Evolutionary conservation across 2,329 filamentous ascomycete genomes (phyloP), one percentile per base, ranked within the genome.

Genomic region (Colletotrichum scovillei): DNA sequence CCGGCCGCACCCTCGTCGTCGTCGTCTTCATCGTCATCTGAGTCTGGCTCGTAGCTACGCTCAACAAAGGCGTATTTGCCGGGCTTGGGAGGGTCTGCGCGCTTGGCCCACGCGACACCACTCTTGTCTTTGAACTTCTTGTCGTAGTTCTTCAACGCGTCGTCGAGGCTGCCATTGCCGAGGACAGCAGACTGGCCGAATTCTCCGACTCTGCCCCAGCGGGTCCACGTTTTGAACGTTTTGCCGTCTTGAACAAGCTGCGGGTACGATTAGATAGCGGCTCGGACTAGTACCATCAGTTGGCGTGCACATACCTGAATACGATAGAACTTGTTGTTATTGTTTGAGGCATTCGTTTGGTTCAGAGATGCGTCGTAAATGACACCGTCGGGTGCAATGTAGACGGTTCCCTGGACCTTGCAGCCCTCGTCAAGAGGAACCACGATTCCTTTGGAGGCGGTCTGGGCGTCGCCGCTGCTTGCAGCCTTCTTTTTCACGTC

Each of bases 321-420:
- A 32, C 90, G 89, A 78, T 95, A 96, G 80, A 95, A 96, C 76
- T 97, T 97, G 81, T 97, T 96, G 81, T 93, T 93, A 79, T 96
- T 97, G 59, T 87, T 82, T 0, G 85, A 83, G 0, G 93, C 85
- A 76, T 95, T 93, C 12, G 94, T 93, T 80, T 95, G 93, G 76
- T 95, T 97, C 58, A 97, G 85, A 0, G 93, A 91, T 0, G 93
- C 94, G 79, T 97, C 94, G 80, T 90, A 96, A 60, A 96, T 94
- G 68, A 92, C 83, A 24, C 91, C 90, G 52, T 88, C 82, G 1
- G 88, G 82, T 73, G 92, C 92, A 69, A 96, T 89, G 78, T 93
- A 91, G 38, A 97, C 94, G 22, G 82, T 78, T 53, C 84, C 85
- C 16, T 77, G 79, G 12, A 71, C 8, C 2, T 80, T 77, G 63